Conservation (phyloP, 1,284 basidiomycete species). For the Leccinum angustisporum region DNA sequence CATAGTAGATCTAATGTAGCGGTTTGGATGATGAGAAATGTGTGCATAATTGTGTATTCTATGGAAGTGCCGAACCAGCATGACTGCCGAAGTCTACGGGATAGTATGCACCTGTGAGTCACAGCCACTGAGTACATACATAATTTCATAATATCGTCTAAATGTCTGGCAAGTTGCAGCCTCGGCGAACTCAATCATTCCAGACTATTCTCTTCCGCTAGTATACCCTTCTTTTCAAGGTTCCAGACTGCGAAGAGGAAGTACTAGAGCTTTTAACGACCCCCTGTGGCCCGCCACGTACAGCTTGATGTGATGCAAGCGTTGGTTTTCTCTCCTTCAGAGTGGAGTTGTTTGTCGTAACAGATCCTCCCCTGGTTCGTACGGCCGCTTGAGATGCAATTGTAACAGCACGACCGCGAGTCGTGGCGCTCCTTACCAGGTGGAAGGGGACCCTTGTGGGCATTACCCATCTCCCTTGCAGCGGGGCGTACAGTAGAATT, state of each 20-base stretch:
- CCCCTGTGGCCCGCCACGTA: constrained; percentile 14
- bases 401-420: constrained; percentile 11
- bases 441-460: constrained; percentile 18
- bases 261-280: constrained; percentile 24
- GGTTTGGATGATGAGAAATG: too few species aligned
- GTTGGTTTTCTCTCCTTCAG: constrained; percentile 18
- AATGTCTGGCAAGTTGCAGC: not conserved
- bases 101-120: too few species aligned
- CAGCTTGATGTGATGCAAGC: constrained; percentile 12
- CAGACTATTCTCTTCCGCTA: constrained; percentile 8
- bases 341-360: constrained; percentile 10
- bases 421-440: constrained; percentile 7
- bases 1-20: too few species aligned
- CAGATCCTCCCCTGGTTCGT: constrained; percentile 15
- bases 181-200: not conserved
- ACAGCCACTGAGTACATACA: not conserved
- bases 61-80: too few species aligned
- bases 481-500: constrained; percentile 31
- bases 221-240: constrained; percentile 19
- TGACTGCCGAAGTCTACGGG: too few species aligned
- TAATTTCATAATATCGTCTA: not conserved
- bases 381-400: constrained; percentile 13
- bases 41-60: too few species aligned
- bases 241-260: constrained; percentile 30
- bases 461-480: constrained; percentile 11